Evolutionary conservation across 768 basidiomycete genomes (phyloP).

Genomic region (Polyporus arcularius): DNA sequence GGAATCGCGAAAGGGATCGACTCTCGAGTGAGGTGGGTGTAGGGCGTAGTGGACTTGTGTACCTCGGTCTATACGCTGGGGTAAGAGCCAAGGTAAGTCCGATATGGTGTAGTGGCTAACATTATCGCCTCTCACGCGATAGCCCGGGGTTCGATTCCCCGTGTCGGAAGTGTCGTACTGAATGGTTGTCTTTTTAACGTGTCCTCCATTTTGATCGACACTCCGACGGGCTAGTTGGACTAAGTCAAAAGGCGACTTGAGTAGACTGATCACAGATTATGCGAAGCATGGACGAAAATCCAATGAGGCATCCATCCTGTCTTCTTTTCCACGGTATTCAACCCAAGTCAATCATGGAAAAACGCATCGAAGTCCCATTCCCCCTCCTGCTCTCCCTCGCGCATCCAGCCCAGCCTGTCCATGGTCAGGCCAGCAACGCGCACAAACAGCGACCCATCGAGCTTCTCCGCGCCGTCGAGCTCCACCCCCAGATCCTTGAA

Average conservation of each 20-base stretch:
- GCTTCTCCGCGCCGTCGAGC: constrained; percentile 46
- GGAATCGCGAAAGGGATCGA: no score
- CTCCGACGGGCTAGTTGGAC: no score
- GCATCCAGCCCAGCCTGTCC: constrained; percentile 40
- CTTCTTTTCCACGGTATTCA: no score
- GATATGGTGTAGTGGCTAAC: constrained; percentile 20
- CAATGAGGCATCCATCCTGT: no score
- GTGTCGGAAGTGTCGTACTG: constrained; percentile 6
- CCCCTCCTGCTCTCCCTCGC: constrained; percentile 34
- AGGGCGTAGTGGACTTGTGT: no score
- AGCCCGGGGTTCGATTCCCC: constrained; percentile 20
- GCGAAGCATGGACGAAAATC: no score
- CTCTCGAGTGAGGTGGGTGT: no score
- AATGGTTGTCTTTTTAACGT: no score
- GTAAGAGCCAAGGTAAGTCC: no score
- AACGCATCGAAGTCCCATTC: constrained; percentile 34
- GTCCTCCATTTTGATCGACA: no score
- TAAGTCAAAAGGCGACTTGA: no score
- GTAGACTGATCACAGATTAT: no score
- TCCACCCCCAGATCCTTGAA: constrained; percentile 24
- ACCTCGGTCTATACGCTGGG: not conserved
- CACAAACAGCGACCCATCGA: constrained; percentile 65
- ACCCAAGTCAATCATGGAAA: constrained; percentile 10
- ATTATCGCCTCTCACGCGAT: constrained; percentile 20
- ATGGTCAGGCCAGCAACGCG: constrained; percentile 47